Conservation (phyloP, 768 basidiomycete genomes). For the Psilocybe azurescens region DNA sequence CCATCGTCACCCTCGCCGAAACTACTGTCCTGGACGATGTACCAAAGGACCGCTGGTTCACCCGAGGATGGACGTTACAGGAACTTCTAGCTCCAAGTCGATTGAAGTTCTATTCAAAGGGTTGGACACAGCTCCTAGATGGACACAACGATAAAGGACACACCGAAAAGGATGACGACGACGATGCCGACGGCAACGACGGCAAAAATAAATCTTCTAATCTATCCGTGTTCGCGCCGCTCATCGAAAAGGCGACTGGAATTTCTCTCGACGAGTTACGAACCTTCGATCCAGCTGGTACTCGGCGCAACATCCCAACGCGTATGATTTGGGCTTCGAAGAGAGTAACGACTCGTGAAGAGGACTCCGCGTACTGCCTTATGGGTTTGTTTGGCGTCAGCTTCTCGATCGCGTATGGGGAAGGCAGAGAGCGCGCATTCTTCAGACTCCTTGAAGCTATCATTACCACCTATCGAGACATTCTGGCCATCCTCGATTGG, state of each 20-base stretch:
- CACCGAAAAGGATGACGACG: not conserved
- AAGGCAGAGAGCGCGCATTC: slow-evolving; percentile 18
- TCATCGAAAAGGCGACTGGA: slow-evolving; percentile 11
- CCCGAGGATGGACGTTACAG: slow-evolving; percentile 21
- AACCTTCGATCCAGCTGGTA: slow-evolving; percentile 1
- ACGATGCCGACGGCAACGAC: not conserved
- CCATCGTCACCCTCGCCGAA: slow-evolving; percentile 17
- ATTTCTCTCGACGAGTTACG: slow-evolving; percentile 11
- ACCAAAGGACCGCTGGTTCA: slow-evolving; percentile 16
- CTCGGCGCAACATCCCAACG: slow-evolving; percentile 9
- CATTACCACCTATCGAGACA: slow-evolving; percentile 4
- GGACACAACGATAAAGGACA: slow-evolving; percentile 7
- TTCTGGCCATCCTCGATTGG: slow-evolving; percentile 17
- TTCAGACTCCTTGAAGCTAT: slow-evolving; percentile 18
- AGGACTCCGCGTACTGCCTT: slow-evolving; percentile 17
- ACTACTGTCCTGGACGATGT: slow-evolving; percentile 12
- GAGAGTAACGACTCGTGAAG: slow-evolving; percentile 14
- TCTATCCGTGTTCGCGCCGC: not conserved
- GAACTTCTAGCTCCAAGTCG: slow-evolving; percentile 15
- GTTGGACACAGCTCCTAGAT: slow-evolving; percentile 5
- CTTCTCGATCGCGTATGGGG: slow-evolving; percentile 19
- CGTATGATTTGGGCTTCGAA: slow-evolving; percentile 14
- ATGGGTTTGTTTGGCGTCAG: slow-evolving; percentile 19
- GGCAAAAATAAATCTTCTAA: not conserved
- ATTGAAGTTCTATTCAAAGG: slow-evolving; percentile 13